These are phyloP conservation scores for Sclerotiophoma versabilis DNA, from an alignment of 2,329 filamentous ascomycete species.

Conservation along the genomic window DNA sequence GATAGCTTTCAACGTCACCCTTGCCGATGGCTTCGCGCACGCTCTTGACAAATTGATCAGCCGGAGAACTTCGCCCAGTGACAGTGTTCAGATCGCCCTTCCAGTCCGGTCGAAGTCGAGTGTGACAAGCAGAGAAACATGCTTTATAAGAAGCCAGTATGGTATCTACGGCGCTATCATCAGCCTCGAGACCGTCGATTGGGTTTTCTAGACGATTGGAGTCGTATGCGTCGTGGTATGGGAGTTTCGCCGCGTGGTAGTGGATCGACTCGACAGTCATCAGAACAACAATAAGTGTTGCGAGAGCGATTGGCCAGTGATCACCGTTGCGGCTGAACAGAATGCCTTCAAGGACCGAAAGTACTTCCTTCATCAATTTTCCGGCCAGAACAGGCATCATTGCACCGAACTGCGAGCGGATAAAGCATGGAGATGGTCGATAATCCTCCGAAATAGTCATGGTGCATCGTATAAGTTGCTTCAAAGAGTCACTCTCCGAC, in stretches of 20 bases:
- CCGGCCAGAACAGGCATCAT: conserved; percentile 45
- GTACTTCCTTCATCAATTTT: conserved; percentile 42
- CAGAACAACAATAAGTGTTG: conserved; percentile 42
- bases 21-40: conserved; percentile 34
- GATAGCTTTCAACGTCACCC: conserved; percentile 30
- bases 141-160: conserved; percentile 44
- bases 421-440: conserved; percentile 48
- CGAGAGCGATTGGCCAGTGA: conserved; percentile 45
- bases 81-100: conserved; percentile 29
- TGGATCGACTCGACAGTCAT: conserved; percentile 51
- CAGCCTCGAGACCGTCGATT: conserved; percentile 16
- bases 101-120: conserved; percentile 37
- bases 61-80: conserved; percentile 6
- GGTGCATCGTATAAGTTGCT: conserved; percentile 28
- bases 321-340: conserved; percentile 37
- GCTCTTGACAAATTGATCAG: conserved; percentile 40
- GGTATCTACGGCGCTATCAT: conserved; percentile 37
- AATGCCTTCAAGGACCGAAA: conserved; percentile 41
- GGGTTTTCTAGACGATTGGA: neutral
- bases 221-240: conserved; percentile 40
- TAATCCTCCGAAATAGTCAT: conserved; percentile 22
- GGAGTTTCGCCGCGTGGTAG: conserved; percentile 47
- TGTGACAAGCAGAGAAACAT: conserved; percentile 46
- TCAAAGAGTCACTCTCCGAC: conserved; percentile 20
- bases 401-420: conserved; percentile 48